Base-by-base conservation (phyloP, 2,329 filamentous ascomycete genomes). In the Coniochaeta pulveracea region DNA sequence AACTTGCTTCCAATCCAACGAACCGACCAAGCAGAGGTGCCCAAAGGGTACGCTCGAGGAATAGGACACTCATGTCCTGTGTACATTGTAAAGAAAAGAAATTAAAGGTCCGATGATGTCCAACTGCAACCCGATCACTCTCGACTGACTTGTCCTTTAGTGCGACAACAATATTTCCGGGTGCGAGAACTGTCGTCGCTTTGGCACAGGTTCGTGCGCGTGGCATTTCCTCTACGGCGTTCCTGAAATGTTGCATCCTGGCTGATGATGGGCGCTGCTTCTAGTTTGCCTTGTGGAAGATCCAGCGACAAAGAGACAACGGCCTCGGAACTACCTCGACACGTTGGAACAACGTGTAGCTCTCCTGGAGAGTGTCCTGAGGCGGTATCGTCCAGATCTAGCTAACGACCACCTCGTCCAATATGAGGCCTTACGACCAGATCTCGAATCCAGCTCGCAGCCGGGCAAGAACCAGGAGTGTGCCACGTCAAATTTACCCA, bases 311-410 rank as follows among this genome's bases (percentile, higher is more conserved):
- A 49, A 44, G 23, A 38, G 35, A 19, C 42, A 44, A 5, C 42
- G 34, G 10, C 50, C 52, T n/a, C 43, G 51, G 3, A 51, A 52
- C 34, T 54, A 55, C 19, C 12, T 54, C 3, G 43, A 51, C 28
- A 40, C 38, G 1, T 30, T 54, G 11, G 51, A 55, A 22, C 28
- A 43, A 22, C 45, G 49, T 0, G 36, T 55, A 2, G 44, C 41
- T 6, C 25, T 37, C 24, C 41, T 53, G 6, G 48, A 53, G 33
- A 28, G 34, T 2, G 14, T 38, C 17, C 23, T 40, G 22, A 8
- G 22, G 14, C 32, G 21, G 21, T 17, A 9, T 26, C 32, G 22
- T 6, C 32, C 32, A 12, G 32, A 34, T 26, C 2, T 24, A 11
- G 32, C 19, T 17, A 24, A 24, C 19, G n/a, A n/a, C n/a, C n/a